These are phyloP conservation scores for Fusarium duplospermum DNA, from an alignment of 2,329 filamentous ascomycete genomes.

Conservation along the genomic window DNA sequence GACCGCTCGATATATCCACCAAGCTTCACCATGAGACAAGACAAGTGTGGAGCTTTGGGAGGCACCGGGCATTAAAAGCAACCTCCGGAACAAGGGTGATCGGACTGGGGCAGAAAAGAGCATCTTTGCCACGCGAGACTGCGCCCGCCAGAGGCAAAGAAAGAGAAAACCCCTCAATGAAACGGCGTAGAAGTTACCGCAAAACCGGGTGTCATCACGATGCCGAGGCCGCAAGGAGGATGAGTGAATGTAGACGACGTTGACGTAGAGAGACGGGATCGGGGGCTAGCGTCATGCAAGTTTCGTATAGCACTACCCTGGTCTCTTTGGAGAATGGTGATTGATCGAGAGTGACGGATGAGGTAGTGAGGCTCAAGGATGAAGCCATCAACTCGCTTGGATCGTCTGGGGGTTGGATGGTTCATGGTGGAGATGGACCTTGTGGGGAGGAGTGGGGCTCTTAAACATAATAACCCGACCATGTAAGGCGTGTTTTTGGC, in stretches of 20 bases:
- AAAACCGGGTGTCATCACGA: conserved; percentile 16
- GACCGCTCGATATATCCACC: not conserved
- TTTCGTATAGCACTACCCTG: conserved; percentile 42
- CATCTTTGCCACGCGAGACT: not conserved
- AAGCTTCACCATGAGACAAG: conserved; percentile 2
- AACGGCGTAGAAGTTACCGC: not conserved
- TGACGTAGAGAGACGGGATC: conserved; percentile 11
- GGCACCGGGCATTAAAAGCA: not conserved
- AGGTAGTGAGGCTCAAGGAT: conserved; percentile 30
- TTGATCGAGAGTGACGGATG: conserved; percentile 14
- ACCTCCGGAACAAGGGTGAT: conserved; percentile 5
- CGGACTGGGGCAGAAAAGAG: not conserved
- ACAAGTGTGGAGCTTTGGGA: not conserved
- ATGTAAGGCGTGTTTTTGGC: rapidly evolving
- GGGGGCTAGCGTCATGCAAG: conserved; percentile 43
- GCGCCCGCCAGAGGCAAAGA: not conserved
- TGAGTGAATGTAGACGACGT: conserved; percentile 1
- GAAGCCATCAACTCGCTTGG: conserved; percentile 8
- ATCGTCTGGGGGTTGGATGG: conserved; percentile 16
- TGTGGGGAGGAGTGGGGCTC: not conserved
- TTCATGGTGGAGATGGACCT: conserved; percentile 10
- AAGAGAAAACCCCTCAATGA: not conserved
- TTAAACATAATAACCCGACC: not conserved
- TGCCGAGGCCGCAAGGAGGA: conserved; percentile 8
- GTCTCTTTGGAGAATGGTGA: conserved; percentile 5